Conservation (phyloP, 441 rosid species). For the Iberis amara region DNA sequence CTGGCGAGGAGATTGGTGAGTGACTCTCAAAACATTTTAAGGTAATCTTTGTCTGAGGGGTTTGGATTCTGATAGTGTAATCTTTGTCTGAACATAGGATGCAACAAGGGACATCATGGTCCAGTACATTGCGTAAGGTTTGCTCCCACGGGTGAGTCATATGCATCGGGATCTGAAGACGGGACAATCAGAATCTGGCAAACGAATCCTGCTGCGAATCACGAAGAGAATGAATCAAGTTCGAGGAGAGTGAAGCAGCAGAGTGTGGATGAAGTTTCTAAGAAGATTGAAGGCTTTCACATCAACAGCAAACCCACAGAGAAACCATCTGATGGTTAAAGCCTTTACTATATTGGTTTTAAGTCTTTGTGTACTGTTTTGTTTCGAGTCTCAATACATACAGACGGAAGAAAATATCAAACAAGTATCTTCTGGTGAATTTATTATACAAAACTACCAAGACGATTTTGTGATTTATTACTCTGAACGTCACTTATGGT, state of each 20-base stretch:
- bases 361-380: conserved; percentile 11
- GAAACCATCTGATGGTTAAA: conserved; percentile 26
- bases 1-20: conserved; percentile 87
- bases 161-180: conserved; percentile 96
- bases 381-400: conserved; percentile 2
- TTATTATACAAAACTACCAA: not conserved
- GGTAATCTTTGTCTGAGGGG: too few relatives aligned
- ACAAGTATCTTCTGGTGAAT: not conserved
- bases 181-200: conserved; percentile 98
- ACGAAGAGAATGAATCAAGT: conserved; percentile 37
- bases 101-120: conserved; percentile 99
- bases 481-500: not conserved
- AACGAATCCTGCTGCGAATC: conserved; percentile 40
- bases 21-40: not conserved
- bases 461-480: not conserved
- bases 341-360: too few relatives aligned
- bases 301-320: conserved; percentile 37
- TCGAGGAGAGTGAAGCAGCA: conserved; percentile 59
- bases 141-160: conserved; percentile 91
- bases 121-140: conserved; percentile 91
- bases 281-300: conserved; percentile 62
- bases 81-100: conserved; percentile 41
- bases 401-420: not conserved
- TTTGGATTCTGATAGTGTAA: conserved; percentile 4
- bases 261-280: conserved; percentile 54